Evolutionary conservation across 768 basidiomycete genomes (phyloP), one percentile per base, ranked within the genome.

Genomic region (Lactarius vividus): DNA sequence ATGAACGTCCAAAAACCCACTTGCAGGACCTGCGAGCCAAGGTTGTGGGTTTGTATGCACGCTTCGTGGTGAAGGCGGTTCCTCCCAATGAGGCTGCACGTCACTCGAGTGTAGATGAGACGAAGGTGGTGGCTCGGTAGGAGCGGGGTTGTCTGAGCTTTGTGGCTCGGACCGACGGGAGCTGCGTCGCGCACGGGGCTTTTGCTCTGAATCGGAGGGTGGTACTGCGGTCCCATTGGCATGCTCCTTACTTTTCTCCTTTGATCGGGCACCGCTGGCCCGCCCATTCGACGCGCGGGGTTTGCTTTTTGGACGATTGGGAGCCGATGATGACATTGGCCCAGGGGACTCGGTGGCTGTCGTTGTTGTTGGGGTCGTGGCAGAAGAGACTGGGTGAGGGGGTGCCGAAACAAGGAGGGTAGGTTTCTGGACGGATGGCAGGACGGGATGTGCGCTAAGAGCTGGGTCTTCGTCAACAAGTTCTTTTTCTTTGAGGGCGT

Each of bases 21-120:
- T 69, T 16, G 69, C 69, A 39, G 68, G 69, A 28, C 69, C 67
- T n/a, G 69, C 69, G 18, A 70, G 67, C 63, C 67, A 65, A n/a
- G 61, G 66, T 52, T 67, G 66, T 7, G 57, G 20, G 42, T 63
- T 55, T 33, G 61, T 44, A 29, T 66, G 65, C 35, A 52, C 28
- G 13, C 49, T 59, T 26, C 52, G 62, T 59, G 66, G 52, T 26
- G 61, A 52, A 10, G 52, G 33, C 28, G 52, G 40, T 8, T 59
- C 66, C 40, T 67, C 61, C 66, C 61, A 59, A 10, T 55, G 66
- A 37, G 53, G 40, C 28, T 67, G 61, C 15, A 11, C 52, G 33
- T 57, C 49, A 33, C 57, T 53, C 23, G 61, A 16, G 16, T 57
- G 49, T 18, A 35, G 37, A 29, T 57, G 61, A 31, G 61, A 15